Evolutionary conservation across 257 asterid species (phyloP), one percentile per base, ranked within the genome.

Genomic region (Nicotiana obtusifolia): DNA sequence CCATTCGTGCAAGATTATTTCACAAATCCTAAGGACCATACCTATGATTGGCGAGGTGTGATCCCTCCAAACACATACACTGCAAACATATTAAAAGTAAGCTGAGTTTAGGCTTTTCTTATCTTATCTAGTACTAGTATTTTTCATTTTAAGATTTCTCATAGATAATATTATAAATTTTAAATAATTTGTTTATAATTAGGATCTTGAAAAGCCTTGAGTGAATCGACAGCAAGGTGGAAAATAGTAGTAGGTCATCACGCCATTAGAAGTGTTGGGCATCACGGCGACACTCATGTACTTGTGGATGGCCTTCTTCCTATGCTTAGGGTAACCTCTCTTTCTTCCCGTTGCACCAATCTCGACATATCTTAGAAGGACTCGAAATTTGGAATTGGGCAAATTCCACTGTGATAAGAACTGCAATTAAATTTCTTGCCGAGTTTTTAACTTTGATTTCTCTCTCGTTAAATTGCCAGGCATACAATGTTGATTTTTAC

Each of bases 241-340:
- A 95, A 87, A 86, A 84, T 95, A 52, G 99, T 93, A 13, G 88
- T 95, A 30, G 99, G 99, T 8, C 99, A 95, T 84, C 98, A 95
- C 59, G 92, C 99, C 14, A 91, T 95, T 20, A 80, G 94, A 82
- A 95, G 99, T 65, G 92, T 86, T 30, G 98, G 98, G n/a, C 98
- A 92, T 81, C 99, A 95, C 78, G 99, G 99, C 6, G 95, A 95
- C 85, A 92, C 97, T 37, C 78, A 26, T 0, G 94, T 89, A 71
- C 98, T 95, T 64, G 91, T 92, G 3, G 59, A 90, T 0, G 80
- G 67, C 19, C 91, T 95, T 81, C 99, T 95, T 82, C 99, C 99
- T 5, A 87, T 95, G 83, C 95, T 95, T 37, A 90, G 83, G 94
- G 98, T 94, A 84, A 30, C 31, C 15, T 44, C 14, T 24, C 13